phyloP scores from a whole-genome alignment of 495 filamentous ascomycete genomes.

The Aspergillus panamensis region DNA sequence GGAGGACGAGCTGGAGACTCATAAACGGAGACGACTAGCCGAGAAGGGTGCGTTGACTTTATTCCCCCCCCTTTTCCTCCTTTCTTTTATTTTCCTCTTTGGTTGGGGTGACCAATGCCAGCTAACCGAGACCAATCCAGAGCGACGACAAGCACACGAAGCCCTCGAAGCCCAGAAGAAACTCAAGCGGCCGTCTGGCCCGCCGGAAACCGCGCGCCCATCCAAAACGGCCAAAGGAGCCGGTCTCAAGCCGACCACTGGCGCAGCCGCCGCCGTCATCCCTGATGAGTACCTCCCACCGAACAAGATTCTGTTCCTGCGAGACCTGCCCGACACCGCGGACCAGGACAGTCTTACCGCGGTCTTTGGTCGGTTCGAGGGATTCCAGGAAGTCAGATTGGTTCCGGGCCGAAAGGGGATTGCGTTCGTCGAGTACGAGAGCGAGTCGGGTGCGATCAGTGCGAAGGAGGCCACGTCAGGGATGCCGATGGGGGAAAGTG shows the following conservation, averaged over 20 bases:
- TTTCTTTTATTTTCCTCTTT: background rate
- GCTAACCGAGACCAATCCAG: constrained; percentile 41
- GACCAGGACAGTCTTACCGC: constrained; percentile 72
- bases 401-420: constrained; percentile 86
- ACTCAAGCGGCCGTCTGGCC: constrained; percentile 67
- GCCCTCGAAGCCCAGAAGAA: constrained; percentile 78
- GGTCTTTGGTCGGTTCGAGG: constrained; percentile 87
- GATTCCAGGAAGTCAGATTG: constrained; percentile 87
- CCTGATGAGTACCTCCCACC: constrained; percentile 97
- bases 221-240: constrained; percentile 71
- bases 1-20: constrained; percentile 77
- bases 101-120: background rate
- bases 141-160: constrained; percentile 87
- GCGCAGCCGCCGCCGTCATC: constrained; percentile 67
- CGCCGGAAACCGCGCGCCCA: constrained; percentile 54
- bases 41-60: constrained; percentile 77
- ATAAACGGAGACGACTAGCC: constrained; percentile 80
- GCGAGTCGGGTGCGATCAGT: constrained; percentile 80
- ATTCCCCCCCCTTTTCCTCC: background rate
- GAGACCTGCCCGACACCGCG: constrained; percentile 85
- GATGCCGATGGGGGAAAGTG: constrained; percentile 74
- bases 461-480: constrained; percentile 93
- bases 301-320: constrained; percentile 96
- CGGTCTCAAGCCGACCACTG: constrained; percentile 75
- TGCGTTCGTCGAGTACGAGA: constrained; percentile 95